phyloP scores from a whole-genome alignment of 805 yeast genomes.

The Ogataea haglerorum region DNA sequence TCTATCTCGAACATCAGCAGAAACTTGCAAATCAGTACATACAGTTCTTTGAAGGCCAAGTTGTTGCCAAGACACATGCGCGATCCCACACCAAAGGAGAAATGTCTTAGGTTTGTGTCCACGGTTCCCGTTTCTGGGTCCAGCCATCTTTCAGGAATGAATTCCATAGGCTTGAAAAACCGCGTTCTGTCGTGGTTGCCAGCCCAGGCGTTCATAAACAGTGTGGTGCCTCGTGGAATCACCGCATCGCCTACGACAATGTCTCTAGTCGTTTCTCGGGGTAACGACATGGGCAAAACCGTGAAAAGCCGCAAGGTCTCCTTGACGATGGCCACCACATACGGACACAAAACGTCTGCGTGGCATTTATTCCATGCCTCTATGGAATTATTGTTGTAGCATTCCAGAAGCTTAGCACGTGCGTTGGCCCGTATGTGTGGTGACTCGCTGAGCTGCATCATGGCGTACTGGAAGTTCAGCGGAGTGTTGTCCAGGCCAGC shows the following conservation, averaged over 20 bases:
- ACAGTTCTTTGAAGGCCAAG: constrained; percentile 64
- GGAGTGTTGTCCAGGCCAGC: constrained; percentile 78
- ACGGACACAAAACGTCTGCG: constrained; percentile 38
- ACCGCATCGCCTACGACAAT: constrained; percentile 38
- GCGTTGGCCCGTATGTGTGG: constrained; percentile 43
- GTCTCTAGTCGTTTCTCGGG: constrained; percentile 54
- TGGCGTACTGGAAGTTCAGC: constrained; percentile 54
- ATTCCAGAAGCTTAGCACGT: constrained; percentile 35
- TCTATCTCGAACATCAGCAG: constrained; percentile 49
- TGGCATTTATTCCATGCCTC: constrained; percentile 28
- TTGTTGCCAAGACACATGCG: constrained; percentile 70
- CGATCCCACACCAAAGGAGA: constrained; percentile 68
- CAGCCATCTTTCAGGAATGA: constrained; percentile 54
- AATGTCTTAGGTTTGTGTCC: constrained; percentile 35
- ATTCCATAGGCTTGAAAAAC: constrained; percentile 43
- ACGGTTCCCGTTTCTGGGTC: constrained; percentile 15
- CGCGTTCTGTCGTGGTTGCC: constrained; percentile 58
- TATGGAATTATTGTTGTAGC: constrained; percentile 27
- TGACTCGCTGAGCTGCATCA: constrained; percentile 55
- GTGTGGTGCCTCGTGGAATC: constrained; percentile 54
- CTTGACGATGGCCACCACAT: constrained; percentile 53
- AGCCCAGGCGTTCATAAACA: constrained; percentile 66
- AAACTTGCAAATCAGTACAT: constrained; percentile 51
- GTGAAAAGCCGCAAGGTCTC: constrained; percentile 63
- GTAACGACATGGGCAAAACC: constrained; percentile 65